phyloP scores from a whole-genome alignment of 495 filamentous ascomycete genomes.

The Neohortaea acidophila region DNA sequence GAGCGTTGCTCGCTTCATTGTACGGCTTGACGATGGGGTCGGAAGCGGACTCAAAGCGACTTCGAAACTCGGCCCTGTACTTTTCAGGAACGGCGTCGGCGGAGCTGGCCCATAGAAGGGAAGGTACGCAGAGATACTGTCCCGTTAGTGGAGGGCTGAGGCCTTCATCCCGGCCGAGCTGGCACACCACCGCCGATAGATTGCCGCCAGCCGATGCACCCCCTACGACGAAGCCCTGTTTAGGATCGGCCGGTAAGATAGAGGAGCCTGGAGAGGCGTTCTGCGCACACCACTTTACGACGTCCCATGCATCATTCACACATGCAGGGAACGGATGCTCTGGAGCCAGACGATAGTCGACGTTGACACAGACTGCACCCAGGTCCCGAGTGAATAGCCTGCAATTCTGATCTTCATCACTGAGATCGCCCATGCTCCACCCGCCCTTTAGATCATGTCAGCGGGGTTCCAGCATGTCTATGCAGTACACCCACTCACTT shows the following conservation, averaged over 20 bases:
- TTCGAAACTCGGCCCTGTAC: conserved; percentile 21
- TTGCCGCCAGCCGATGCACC: conserved; percentile 38
- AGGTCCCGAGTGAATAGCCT: conserved; percentile 14
- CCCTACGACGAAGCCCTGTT: conserved; percentile 35
- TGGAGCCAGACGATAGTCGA: conserved; percentile 28
- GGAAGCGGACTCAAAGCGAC: conserved; percentile 22
- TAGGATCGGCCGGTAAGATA: conserved; percentile 26
- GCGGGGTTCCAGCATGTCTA: no score
- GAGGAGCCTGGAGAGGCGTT: conserved; percentile 28
- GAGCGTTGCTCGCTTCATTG: conserved; percentile 3
- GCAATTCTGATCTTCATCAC: conserved; percentile 18
- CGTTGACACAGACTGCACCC: conserved; percentile 28
- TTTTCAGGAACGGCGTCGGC: conserved; percentile 19
- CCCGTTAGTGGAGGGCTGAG: conserved; percentile 33
- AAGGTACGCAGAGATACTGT: conserved; percentile 28
- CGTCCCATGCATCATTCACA: conserved; percentile 35
- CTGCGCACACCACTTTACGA: conserved; percentile 31
- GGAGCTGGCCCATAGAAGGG: conserved; percentile 6
- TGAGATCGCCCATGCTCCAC: conserved; percentile 10
- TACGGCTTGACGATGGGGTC: conserved; percentile 5
- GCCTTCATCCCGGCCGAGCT: conserved; percentile 30
- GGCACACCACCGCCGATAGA: conserved; percentile 29
- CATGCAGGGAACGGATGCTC: conserved; percentile 14
- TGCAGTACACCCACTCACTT: no score
- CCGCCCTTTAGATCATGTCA: no score